Evolutionary conservation across 768 basidiomycete species (phyloP), one percentile per base, ranked within the genome.

Genomic region (Pholiota molesta): DNA sequence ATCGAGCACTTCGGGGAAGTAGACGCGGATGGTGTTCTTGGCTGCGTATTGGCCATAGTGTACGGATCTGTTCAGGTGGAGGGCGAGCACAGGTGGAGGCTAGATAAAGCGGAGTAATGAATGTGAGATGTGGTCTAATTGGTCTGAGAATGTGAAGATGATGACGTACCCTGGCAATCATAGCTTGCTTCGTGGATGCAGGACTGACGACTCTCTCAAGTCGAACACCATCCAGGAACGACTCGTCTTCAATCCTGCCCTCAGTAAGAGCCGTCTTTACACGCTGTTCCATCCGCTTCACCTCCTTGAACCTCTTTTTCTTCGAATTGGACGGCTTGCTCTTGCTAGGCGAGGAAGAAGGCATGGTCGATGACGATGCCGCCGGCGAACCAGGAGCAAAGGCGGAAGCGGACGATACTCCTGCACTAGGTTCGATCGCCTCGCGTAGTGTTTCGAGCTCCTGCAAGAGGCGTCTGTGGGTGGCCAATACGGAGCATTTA

Each of bases 61-160:
- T 55, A 94, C 79, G 5, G 96, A 97, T 44, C 97, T 88, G 67
- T 97, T 95, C 59, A 99, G 87, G 73, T 98, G 97, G 0, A 99
- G 81, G 2, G 86, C 89, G 16, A 99, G 86, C 1, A 96, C 86
- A 3, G 85, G 86, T 0, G 97, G 97, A 14, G 97, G 92, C 87
- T 95, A 23, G 17, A 44, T 9, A 19, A 21, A 11, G 14, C 19
- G 2, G 11, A n/a, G 4, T 1, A 51, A 33, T 13, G 55, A 55
- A 52, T 14, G 21, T 42, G 19, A 52, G 13, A 47, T 47, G 19
- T 26, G 45, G 45, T 9, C 51, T 6, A 33, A 17, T n/a, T 23
- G 52, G 42, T 40, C 40, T 21, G 31, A 55, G 33, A 29, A 56
- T 47, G 44, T 53, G 31, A 45, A 49, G 40, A n/a, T 60, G 29